Conservation (phyloP, 1,139 yeast species). For the Saccharomycopsis crataegensis region DNA sequence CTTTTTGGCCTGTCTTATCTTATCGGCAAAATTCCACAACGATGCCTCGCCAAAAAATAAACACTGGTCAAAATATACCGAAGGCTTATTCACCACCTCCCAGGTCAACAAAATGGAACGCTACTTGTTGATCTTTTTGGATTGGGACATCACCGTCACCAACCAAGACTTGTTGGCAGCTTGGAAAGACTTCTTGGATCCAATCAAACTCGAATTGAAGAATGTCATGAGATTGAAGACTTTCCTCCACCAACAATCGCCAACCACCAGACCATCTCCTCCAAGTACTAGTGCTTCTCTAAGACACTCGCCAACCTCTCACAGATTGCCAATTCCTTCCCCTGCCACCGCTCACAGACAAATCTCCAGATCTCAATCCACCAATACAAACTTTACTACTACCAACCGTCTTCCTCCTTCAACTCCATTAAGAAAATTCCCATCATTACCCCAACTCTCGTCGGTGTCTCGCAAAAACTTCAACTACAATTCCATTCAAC, state of each 20-base stretch:
- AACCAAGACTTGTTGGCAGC: conserved; percentile 62
- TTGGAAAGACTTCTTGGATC: conserved; percentile 67
- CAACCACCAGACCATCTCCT: background rate
- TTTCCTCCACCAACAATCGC: conserved; percentile 7
- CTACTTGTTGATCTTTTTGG: conserved; percentile 71
- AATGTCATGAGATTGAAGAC: conserved; percentile 14
- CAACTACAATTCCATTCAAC: conserved; percentile 5
- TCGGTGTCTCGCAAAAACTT: background rate
- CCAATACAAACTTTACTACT: background rate
- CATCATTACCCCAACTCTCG: conserved; percentile 12
- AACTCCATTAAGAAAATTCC: conserved; percentile 8
- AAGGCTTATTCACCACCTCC: conserved; percentile 63
- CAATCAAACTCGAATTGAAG: conserved; percentile 43
- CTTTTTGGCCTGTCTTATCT: conserved; percentile 76
- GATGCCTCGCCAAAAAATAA: conserved; percentile 92
- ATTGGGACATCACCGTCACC: conserved; percentile 73
- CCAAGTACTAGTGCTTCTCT: background rate
- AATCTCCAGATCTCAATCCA: background rate
- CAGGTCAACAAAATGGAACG: conserved; percentile 91
- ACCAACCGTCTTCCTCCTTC: background rate
- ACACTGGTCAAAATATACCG: conserved; percentile 94
- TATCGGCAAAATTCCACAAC: conserved; percentile 85
- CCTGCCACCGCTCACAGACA: background rate
- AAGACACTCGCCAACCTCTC: background rate
- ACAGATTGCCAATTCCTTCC: background rate